phyloP scores from a whole-genome alignment of 164 flowering plant genomes.

The Hamamelis virginiana region DNA sequence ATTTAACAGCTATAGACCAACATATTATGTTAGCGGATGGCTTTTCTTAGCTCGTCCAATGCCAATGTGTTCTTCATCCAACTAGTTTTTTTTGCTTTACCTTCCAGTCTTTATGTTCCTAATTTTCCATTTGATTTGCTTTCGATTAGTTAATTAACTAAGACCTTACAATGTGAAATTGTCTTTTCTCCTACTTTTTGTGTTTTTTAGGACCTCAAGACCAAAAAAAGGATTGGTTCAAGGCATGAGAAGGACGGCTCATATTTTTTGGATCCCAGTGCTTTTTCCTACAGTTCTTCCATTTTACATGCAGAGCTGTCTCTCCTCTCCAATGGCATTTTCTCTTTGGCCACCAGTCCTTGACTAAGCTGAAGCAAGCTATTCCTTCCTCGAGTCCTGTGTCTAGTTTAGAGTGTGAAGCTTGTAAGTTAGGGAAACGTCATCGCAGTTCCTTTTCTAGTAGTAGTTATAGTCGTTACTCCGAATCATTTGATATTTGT shows the following conservation, averaged over 20 bases:
- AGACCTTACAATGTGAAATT: neutral
- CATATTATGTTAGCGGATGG: neutral
- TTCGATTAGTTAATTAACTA: neutral
- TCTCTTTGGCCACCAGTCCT: neutral
- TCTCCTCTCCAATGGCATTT: conserved; percentile 4
- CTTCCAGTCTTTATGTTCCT: neutral
- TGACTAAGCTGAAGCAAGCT: neutral
- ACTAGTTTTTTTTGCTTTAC: neutral
- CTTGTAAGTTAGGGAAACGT: neutral
- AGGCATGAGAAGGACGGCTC: neutral
- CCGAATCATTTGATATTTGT: neutral
- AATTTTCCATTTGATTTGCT: neutral
- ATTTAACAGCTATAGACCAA: neutral
- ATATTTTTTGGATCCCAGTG: neutral
- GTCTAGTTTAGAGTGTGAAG: neutral
- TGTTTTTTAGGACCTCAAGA: neutral
- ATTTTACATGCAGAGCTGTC: neutral
- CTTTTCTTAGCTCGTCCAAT: neutral
- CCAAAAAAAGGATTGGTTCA: neutral
- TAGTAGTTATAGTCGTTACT: neutral
- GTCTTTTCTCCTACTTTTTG: neutral
- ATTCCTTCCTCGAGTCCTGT: neutral
- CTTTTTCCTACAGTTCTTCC: neutral
- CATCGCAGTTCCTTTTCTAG: neutral
- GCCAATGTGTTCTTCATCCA: neutral